Evolutionary conservation across 2,329 filamentous ascomycete species (phyloP).

Genomic region (Fusarium sp.): DNA sequence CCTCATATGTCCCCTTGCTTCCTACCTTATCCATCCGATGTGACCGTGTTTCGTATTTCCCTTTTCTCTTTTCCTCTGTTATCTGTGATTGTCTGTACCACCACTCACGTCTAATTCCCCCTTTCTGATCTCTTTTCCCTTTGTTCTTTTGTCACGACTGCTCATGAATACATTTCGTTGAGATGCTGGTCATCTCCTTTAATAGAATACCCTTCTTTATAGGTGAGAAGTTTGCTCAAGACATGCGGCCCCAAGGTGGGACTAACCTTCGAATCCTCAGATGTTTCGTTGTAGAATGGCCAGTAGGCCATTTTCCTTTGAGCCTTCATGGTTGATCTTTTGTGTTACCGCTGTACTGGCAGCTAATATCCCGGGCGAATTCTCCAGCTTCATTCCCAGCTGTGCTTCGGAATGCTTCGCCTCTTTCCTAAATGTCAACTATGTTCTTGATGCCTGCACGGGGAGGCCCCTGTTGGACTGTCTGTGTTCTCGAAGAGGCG

Average conservation of each 20-base stretch:
- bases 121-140: slow-evolving; percentile 16
- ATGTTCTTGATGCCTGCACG: slow-evolving; percentile 61
- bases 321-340: slow-evolving; percentile 50
- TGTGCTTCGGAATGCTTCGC: slow-evolving; percentile 72
- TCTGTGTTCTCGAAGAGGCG: slow-evolving; percentile 70
- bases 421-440: slow-evolving; percentile 72
- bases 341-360: slow-evolving; percentile 44
- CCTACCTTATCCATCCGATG: slow-evolving; percentile 16
- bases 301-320: slow-evolving; percentile 48
- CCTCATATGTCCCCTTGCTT: slow-evolving; percentile 37
- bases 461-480: slow-evolving; percentile 67
- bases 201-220: slow-evolving; percentile 43
- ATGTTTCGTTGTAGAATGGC: slow-evolving; percentile 60
- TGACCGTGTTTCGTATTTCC: slow-evolving; percentile 35
- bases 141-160: slow-evolving; percentile 38
- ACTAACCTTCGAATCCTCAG: slow-evolving; percentile 42
- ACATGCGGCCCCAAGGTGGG: background rate
- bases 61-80: slow-evolving; percentile 23
- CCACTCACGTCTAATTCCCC: slow-evolving; percentile 9
- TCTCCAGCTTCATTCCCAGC: slow-evolving; percentile 61
- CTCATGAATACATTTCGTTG: slow-evolving; percentile 47
- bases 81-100: slow-evolving; percentile 22
- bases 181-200: slow-evolving; percentile 54
- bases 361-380: slow-evolving; percentile 51
- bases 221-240: slow-evolving; percentile 37